Evolutionary conservation across 495 filamentous ascomycete species (phyloP), one percentile per base, ranked within the genome.

Genomic region (Cercophora sp.): DNA sequence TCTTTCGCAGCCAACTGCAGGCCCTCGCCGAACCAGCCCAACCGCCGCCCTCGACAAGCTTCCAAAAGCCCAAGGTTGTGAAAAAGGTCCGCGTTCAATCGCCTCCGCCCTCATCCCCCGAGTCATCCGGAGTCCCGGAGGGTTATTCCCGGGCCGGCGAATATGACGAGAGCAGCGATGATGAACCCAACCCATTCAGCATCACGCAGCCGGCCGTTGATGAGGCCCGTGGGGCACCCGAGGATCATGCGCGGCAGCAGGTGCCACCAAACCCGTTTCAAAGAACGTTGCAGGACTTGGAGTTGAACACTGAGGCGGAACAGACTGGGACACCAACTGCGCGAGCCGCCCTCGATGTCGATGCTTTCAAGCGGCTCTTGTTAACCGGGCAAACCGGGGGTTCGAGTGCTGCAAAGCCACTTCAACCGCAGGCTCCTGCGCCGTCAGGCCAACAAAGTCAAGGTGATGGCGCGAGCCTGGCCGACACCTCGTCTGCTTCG

Each of bases 341-440:
- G 13, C 77, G 67, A 48, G 69, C 72, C 18, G 65, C 72, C 1
- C 64, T 85, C 40, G 81, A 85, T 62, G 83, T 86, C 1, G 74
- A 82, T 54, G 79, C 82, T 4, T 85, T 85, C 56, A 77, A 78
- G 55, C 69, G 78, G 52, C 61, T 86, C 19, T 60, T 85, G 19
- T 65, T 86, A 63, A 85, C 82, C 3, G 83, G 83, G 4, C 71
- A 78, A 57, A 64, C 75, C 22, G 72, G 70, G 20, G 50, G 58
- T 9, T 35, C 52, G 4, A n/a, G 47, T 13, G 13, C 27, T n/a
- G 24, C 31, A 25, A 42, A 27, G n/a, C 9, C 47, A 8, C 11
- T 45, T 10, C 37, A 25, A 5, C 54, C 39, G 29, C 27, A 39
- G 16, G 13, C 23, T 4, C 52, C 22, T 29, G 42, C 42, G 8